Evolutionary conservation across 257 asterid genomes (phyloP), one percentile per base, ranked within the genome.

Genomic region (Handroanthus guayacan): DNA sequence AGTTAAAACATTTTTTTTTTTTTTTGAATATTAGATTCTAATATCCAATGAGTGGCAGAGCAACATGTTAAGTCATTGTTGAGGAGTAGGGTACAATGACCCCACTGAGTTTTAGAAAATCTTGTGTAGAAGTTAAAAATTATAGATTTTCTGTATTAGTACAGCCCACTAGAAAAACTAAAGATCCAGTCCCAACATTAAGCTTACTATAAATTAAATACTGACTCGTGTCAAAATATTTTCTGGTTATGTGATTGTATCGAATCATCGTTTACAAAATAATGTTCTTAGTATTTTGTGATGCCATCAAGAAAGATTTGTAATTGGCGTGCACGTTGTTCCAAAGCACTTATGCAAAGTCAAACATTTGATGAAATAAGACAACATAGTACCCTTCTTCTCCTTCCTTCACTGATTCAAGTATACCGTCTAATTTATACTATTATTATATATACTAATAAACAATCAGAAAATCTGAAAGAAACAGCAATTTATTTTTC

Each of bases 301-400:
- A 39, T 43, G 13, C 17, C 56, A 14, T 36, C 3, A 10, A 20
- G 72, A 43, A 16, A 31, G 51, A 52, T 3, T 11, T 14, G 71
- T 61, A 38, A 52, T 18, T 76, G 16, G 75, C 13, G 2, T 10
- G 68, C 84, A 80, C 78, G 75, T 76, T 65, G 67, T 52, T 56
- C 10, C 54, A 41, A 18, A 45, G 61, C 62, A 73, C 74, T 69
- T 63, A 54, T 64, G 12, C 43, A 78, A 74, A 74, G 83, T 75
- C 83, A 74, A 74, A 7, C 14, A 47, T 13, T 60, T 14, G 55
- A 18, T 18, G 3, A 60, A 7, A 50, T 37, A 12, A 5, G 25
- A 62, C 39, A 9, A 63, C 11, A 6, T 2, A 45, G 2, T 44
- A 25, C 31, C 31, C 31, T 3, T 10, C 34, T 13, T 67, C 9